Conservation (phyloP, 2,329 filamentous ascomycete species). For the Pseudocercospora macadamiae region DNA sequence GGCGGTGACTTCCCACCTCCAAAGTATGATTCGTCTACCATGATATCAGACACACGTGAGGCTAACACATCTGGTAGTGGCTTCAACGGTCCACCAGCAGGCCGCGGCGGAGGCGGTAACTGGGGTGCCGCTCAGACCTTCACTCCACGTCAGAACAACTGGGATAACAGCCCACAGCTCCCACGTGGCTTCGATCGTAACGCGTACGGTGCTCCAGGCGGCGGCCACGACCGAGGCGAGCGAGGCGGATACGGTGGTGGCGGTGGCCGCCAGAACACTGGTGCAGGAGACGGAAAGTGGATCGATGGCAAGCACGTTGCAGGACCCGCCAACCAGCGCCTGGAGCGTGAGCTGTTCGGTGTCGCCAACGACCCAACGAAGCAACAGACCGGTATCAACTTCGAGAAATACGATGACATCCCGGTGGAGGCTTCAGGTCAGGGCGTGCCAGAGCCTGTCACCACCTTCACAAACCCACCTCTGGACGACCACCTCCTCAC, state of each 20-base stretch:
- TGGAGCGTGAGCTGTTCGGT: conserved; percentile 96
- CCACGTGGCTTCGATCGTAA: conserved; percentile 62
- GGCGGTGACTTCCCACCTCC: conserved; percentile 48
- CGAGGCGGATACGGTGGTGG: conserved; percentile 50
- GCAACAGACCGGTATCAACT: conserved; percentile 99
- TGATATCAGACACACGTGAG: conserved; percentile 14
- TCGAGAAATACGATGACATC: conserved; percentile 99
- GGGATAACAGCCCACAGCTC: conserved; percentile 43
- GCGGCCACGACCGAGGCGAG: conserved; percentile 52
- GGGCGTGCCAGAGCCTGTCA: conserved; percentile 88
- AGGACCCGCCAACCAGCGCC: conserved; percentile 81
- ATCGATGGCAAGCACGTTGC: conserved; percentile 94
- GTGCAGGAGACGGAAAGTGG: conserved; percentile 95
- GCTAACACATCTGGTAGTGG: conserved; percentile 45
- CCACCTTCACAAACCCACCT: conserved; percentile 89
- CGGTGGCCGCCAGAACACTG: conserved; percentile 63
- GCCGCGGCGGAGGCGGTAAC: conserved; percentile 42
- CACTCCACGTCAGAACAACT: conserved; percentile 52
- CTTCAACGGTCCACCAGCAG: conserved; percentile 44
- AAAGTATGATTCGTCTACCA: conserved; percentile 31
- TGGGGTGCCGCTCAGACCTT: conserved; percentile 61
- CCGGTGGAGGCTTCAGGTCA: conserved; percentile 95
- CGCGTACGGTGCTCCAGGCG: conserved; percentile 61
- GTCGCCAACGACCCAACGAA: conserved; percentile 87
- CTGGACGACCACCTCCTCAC: conserved; percentile 88